Evolutionary conservation across 2,329 filamentous ascomycete species (phyloP).

Genomic region (Plectosphaerella sp.): DNA sequence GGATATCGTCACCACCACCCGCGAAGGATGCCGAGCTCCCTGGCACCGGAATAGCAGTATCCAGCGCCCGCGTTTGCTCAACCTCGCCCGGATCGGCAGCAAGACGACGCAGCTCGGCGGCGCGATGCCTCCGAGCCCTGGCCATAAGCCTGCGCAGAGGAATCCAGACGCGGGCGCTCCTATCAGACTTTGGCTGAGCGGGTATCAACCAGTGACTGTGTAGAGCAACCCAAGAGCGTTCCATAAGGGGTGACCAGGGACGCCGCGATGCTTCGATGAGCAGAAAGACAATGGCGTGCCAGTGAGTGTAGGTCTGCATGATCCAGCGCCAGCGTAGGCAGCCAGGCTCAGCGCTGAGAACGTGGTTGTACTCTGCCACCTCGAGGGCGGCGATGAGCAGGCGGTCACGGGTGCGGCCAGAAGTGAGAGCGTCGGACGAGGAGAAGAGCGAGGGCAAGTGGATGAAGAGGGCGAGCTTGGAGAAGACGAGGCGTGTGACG

Average conservation of each 20-base stretch:
- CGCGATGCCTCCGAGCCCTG: conserved; percentile 30
- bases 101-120: conserved; percentile 27
- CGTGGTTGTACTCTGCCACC: conserved; percentile 51
- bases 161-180: conserved; percentile 30
- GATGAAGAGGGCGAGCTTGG: conserved; percentile 50
- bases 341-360: conserved; percentile 44
- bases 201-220: conserved; percentile 40
- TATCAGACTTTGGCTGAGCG: conserved; percentile 19
- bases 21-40: conserved; percentile 22
- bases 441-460: conserved; percentile 48
- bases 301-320: conserved; percentile 55
- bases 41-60: conserved; percentile 19
- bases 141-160: conserved; percentile 34
- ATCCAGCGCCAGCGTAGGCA: conserved; percentile 53
- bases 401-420: conserved; percentile 33
- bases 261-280: conserved; percentile 44
- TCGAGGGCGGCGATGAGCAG: conserved; percentile 48
- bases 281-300: conserved; percentile 54
- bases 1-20: conserved; percentile 15
- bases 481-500: conserved; percentile 40
- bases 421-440: conserved; percentile 26
- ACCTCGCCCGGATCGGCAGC: conserved; percentile 18
- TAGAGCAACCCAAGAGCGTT: conserved; percentile 42
- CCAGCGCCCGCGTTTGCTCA: conserved; percentile 20
- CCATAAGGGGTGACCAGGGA: conserved; percentile 38